A percentile compares a stretch with the other conserved stretches of the same genome.
Conservation (phyloP, 2,329 filamentous ascomycete species). For the Didymella sp. region DNA sequence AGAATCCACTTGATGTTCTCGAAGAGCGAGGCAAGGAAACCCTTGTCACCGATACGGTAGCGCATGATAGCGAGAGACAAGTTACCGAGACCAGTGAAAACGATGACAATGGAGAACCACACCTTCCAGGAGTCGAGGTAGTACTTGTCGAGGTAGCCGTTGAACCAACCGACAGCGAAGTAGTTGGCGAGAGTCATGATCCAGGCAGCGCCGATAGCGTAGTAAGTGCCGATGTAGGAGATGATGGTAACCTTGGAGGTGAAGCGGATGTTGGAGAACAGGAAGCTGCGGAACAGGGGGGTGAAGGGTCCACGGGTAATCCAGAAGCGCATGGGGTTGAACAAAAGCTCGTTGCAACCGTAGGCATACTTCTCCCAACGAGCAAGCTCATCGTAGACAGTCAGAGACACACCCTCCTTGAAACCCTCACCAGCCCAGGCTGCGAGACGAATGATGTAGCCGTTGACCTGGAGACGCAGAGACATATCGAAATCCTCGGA, state of each 20-base stretch:
- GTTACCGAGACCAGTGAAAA: slow-evolving; percentile 68
- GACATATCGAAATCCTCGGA: slow-evolving; percentile 80
- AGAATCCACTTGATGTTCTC: slow-evolving; percentile 69
- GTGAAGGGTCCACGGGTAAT: slow-evolving; percentile 68
- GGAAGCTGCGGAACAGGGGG: slow-evolving; percentile 65
- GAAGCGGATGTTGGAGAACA: slow-evolving; percentile 65
- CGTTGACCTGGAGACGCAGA: slow-evolving; percentile 70
- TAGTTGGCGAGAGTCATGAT: slow-evolving; percentile 71
- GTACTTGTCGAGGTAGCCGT: slow-evolving; percentile 77
- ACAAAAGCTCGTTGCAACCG: slow-evolving; percentile 73
- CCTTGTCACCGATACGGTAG: slow-evolving; percentile 64
- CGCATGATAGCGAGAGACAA: slow-evolving; percentile 66
- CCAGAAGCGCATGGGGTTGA: slow-evolving; percentile 70
- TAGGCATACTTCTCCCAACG: slow-evolving; percentile 64
- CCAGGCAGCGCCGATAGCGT: slow-evolving; percentile 71
- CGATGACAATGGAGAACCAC: slow-evolving; percentile 61
- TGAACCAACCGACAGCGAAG: slow-evolving; percentile 73
- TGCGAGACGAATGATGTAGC: slow-evolving; percentile 71
- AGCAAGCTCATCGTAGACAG: slow-evolving; percentile 73
- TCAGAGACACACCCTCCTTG: slow-evolving; percentile 74
- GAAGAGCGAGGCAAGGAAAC: slow-evolving; percentile 58
- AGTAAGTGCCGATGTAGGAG: slow-evolving; percentile 73
- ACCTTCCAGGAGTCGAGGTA: slow-evolving; percentile 74
- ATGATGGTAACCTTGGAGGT: slow-evolving; percentile 73
- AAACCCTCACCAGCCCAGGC: slow-evolving; percentile 72